Base-by-base conservation (phyloP, 2,329 filamentous ascomycete genomes). In the Trichoderma simmonsii region DNA sequence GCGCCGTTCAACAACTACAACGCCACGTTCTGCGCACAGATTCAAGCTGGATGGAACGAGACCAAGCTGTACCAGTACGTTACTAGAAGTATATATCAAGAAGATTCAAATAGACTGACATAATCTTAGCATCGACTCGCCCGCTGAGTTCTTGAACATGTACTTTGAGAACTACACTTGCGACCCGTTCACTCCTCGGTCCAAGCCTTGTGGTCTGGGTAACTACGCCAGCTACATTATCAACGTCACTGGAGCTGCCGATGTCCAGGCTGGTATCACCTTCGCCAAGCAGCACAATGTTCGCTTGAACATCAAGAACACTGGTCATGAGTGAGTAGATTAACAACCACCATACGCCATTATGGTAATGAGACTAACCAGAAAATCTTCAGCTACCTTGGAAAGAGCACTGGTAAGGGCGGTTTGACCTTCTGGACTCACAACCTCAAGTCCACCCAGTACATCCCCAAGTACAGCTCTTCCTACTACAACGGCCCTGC, bases 261-360 rank as follows among this genome's bases (percentile, higher is more conserved):
- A 67, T 51, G 48, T 51, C 34, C 54, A 32, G 48, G 34, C 30
- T 21, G 54, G 30, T 48, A 39, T 71, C 15, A 24, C 56, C 18
- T 85, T 86, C 64, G 83, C 81, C 2, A 74, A 73, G 1, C 59
- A 81, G 26, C 75, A 82, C 60, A 84, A 84, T 72, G 82, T 86
- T 63, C 80, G 85, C 3, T 71, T 86, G 0, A 80, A 66, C 11
- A 77, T 80, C n/a, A 77, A 77, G 18, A 80, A 80, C 70, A 80
- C 79, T 0, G 79, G 79, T 0, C 79, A 80, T 32, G 79, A 80
- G 36, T 64, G 18, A 48, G 36, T 30, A 28, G 15, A 43, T 18
- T 1, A 43, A n/a, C 18, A 43, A 4, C 36, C 15, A 43, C 6
- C 7, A 18, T 43, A 18, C 15, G 3, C 36, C 15, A 0, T 2